Conservation (phyloP, 169 alveolate genomes). For the Cryptosporidium sp. region DNA sequence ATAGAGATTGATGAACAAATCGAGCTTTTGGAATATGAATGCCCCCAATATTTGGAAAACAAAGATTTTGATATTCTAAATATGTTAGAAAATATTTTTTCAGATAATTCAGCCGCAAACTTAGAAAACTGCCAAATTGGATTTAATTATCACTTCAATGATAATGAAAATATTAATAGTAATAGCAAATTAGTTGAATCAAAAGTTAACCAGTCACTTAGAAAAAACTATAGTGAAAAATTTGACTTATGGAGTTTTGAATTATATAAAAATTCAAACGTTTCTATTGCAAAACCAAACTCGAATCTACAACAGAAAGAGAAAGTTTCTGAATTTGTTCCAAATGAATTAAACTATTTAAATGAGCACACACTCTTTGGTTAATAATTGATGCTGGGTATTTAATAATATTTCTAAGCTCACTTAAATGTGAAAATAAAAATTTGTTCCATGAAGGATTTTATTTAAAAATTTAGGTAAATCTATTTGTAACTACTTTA, state of each 20-base stretch:
- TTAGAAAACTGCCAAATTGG: not conserved
- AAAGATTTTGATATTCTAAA: slow-evolving; percentile 42
- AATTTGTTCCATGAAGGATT: not conserved
- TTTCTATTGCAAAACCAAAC: not conserved
- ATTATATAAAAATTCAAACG: not conserved
- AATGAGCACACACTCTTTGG: not conserved
- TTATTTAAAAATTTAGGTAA: not conserved
- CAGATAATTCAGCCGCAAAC: slow-evolving; percentile 21
- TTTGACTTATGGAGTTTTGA: slow-evolving; percentile 39
- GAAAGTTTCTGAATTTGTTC: not conserved
- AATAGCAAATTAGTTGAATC: not conserved
- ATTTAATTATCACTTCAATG: not conserved
- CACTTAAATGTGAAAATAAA: not conserved
- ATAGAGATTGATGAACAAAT: not conserved
- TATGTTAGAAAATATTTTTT: slow-evolving; percentile 37
- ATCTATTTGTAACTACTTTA: not conserved
- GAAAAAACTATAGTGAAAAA: not conserved
- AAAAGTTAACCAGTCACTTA: not conserved
- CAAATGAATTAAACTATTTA: slow-evolving; percentile 2
- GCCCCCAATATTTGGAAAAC: slow-evolving; percentile 19
- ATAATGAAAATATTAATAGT: not conserved
- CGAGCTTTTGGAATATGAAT: slow-evolving; percentile 22
- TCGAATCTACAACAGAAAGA: not conserved
- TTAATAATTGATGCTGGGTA: not conserved
- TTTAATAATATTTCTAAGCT: not conserved